Conservation (phyloP, 768 basidiomycete genomes). For the Brasilioporus rufonigricans region DNA sequence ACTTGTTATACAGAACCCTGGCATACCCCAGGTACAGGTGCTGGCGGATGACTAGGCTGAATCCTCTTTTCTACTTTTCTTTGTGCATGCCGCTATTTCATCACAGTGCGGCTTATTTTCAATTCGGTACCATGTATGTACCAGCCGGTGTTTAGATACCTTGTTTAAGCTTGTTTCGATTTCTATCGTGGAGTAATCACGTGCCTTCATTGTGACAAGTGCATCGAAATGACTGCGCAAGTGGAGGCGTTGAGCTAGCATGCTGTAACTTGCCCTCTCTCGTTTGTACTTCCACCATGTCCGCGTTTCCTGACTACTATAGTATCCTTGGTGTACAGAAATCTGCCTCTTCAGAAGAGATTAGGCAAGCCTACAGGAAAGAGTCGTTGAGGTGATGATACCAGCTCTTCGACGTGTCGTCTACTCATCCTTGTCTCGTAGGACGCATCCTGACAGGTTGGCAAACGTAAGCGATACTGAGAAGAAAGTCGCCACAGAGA, state of each 20-base stretch:
- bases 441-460: constrained; percentile 88
- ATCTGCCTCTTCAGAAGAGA: constrained; percentile 64
- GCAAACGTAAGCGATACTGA: constrained; percentile 67
- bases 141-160: background rate
- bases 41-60: constrained; percentile 14
- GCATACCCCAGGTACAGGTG: constrained; percentile 10
- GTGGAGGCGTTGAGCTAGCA: constrained; percentile 7
- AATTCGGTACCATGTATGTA: background rate
- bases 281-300: constrained; percentile 45
- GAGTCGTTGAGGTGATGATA: constrained; percentile 64
- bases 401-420: background rate
- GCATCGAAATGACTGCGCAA: constrained; percentile 4
- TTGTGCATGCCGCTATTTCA: background rate
- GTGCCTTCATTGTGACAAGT: background rate
- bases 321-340: constrained; percentile 52
- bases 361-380: constrained; percentile 74
- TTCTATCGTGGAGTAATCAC: background rate
- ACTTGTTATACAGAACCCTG: constrained; percentile 17
- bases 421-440: constrained; percentile 32
- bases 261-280: constrained; percentile 8
- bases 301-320: constrained; percentile 81
- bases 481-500: constrained; percentile 73
- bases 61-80: background rate
- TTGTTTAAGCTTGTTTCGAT: background rate
- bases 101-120: constrained; percentile 3